Base-by-base conservation (phyloP, 1,139 yeast genomes). In the Waltiozyma sp. region DNA sequence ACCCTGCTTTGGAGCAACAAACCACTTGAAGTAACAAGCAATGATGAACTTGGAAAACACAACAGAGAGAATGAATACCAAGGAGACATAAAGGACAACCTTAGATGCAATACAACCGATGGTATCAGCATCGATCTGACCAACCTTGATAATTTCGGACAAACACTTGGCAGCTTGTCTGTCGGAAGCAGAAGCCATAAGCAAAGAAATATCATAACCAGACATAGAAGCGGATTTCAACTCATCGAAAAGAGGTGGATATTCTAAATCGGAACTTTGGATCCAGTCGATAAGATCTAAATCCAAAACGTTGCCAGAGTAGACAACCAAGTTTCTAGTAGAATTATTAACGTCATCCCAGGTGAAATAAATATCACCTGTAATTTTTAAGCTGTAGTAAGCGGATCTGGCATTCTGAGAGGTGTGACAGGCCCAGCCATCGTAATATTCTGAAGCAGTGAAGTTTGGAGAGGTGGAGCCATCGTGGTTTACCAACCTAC, bases 71-170 rank as follows among this genome's bases (percentile, higher is more conserved):
- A 91, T 89, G 61, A 91, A 86, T 13, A 84, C 80, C 57, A 91
- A 71, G 0, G 96, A 84, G 15, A 82, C 74, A 53, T 79, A 77
- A 49, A 91, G 72, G 2, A 89, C 96, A 40, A 88, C 79, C 48
- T 76, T 70, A 1, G 96, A 86, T 0, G 96, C 95, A 61, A 91
- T 80, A 64, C 98, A 91, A n/a, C 98, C 98, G 56, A 91, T 78
- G 13, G 95, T 79, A 44, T 86, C 88, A 1, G 93, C 77, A 59
- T 91, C 97, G 44, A 91, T 77, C 40, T 77, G 79, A 21, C 98
- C 98, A 19, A 89, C 94, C 63, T 82, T 86, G 45, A 85, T 70
- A 45, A 86, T 83, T 62, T 91, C 97, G n/a, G 83, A 69, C 43
- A 91, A 68, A 63, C 98, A 91, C 55, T 80, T 75, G 15, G 93